A percentile compares a stretch with the other conserved stretches of the same genome.
phyloP scores from a whole-genome alignment of 495 filamentous ascomycete species.

The Glonium stellatum region DNA sequence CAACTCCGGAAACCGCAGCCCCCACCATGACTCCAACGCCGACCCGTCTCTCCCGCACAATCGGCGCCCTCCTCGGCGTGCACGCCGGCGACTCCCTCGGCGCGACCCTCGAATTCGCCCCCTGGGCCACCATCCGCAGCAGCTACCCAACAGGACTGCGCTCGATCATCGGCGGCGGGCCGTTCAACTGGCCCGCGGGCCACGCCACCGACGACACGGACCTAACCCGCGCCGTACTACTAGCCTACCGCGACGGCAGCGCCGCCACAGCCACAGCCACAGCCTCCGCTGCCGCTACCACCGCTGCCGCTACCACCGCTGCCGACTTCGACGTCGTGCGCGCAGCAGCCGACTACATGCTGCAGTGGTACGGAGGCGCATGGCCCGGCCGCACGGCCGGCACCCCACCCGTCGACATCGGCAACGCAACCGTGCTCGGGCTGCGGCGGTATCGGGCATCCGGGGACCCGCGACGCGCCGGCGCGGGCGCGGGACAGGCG shows the following conservation, averaged over 20 bases:
- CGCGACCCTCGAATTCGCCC: conserved; percentile 20
- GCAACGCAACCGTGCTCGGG: conserved; percentile 10
- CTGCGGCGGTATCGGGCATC: conserved; percentile 6
- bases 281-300: neutral
- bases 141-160: conserved; percentile 17
- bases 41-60: neutral
- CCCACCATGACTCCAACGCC: neutral
- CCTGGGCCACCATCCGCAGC: conserved; percentile 3
- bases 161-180: conserved; percentile 18
- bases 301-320: neutral
- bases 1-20: neutral
- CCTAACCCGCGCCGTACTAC: conserved; percentile 21
- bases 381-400: conserved; percentile 21
- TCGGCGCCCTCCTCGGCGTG: neutral
- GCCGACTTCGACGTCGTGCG: conserved; percentile 10
- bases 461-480: neutral
- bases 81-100: conserved; percentile 1
- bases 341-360: conserved; percentile 14
- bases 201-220: conserved; percentile 26
- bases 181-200: conserved; percentile 19
- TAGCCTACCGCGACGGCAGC: conserved; percentile 15
- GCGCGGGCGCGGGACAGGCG: conserved; percentile 9
- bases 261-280: neutral
- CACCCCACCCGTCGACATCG: conserved; percentile 13
- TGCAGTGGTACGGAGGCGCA: conserved; percentile 12